Evolutionary conservation across 768 basidiomycete species (phyloP).

Genomic region (Lactarius vividus): DNA sequence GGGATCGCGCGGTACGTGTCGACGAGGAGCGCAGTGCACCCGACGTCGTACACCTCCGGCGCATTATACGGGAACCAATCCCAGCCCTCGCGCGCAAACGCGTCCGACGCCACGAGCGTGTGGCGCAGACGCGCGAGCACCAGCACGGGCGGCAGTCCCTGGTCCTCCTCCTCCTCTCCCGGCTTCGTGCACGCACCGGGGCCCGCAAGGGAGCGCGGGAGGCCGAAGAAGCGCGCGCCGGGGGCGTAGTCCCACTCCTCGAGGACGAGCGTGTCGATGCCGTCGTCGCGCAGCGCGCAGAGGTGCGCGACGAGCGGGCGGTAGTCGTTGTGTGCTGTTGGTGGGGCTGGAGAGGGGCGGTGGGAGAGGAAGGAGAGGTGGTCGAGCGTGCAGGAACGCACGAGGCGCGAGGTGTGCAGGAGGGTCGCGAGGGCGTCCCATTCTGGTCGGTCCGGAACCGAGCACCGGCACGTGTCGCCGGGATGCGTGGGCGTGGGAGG

Average conservation of each 20-base stretch:
- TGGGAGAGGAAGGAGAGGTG: background rate
- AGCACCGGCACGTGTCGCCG: too few relatives aligned
- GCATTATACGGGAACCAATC: slow-evolving; percentile 5
- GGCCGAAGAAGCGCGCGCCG: background rate
- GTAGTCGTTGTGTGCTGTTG: background rate
- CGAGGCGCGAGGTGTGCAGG: background rate
- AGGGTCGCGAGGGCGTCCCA: slow-evolving; percentile 1
- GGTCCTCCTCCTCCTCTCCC: background rate
- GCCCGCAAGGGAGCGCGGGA: background rate
- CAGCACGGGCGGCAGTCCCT: background rate
- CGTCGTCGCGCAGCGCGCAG: background rate
- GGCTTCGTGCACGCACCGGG: background rate
- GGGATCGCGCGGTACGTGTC: background rate
- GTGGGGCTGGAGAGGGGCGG: background rate
- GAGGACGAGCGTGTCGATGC: background rate
- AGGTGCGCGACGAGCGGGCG: background rate
- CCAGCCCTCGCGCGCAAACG: background rate
- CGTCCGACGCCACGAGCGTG: background rate
- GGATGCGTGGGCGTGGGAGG: background rate
- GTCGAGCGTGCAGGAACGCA: slow-evolving; percentile 2
- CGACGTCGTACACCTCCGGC: background rate
- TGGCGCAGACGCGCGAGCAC: background rate
- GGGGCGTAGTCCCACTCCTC: slow-evolving; percentile 1
- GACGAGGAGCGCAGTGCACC: background rate
- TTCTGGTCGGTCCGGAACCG: background rate